Evolutionary conservation across 2,329 filamentous ascomycete species (phyloP), one percentile per base, ranked within the genome.

Genomic region (Chaetomiaceae sp.): DNA sequence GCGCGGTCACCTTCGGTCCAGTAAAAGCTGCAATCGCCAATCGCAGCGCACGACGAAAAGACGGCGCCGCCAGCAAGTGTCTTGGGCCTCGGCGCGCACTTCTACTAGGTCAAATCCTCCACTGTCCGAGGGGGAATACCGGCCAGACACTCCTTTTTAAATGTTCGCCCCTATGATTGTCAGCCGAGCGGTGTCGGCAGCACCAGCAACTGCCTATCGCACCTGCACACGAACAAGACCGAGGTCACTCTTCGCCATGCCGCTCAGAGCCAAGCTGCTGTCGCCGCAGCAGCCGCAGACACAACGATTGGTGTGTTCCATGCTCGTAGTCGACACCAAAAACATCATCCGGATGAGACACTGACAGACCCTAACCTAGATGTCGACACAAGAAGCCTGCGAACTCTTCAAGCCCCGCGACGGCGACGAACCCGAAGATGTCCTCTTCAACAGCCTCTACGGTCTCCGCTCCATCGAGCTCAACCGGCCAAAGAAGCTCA

Each of bases 401-500:
- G 53, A 64, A 13, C 54, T 63, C 13, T 73, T 76, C 61, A 81
- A 77, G 65, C 79, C 86, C 62, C 75, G 80, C 48, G 76, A 79
- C 21, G 80, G 74, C 54, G 90, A 96, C 71, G 85, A 90, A 48
- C 77, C 85, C 58, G 85, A 95, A 68, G 94, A 99, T 81, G 94
- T 99, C 61, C 77, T 96, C 56, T 99, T 99, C 79, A 84, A 84
- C 71, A 90, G 84, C 67, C 79, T 87, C 64, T 96, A 94, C 71
- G 94, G 94, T 59, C 81, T 97, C 46, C 89, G 94, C 58, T 90
- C 87, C 62, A 85, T 99, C 66, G 87, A 96, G 74, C 87, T 99
- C 62, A 99, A 99, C 76, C 85, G 94, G 54, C 94, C 92, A 5
- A 79, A 81, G 67, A 96, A 96, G 75, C 80, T 90, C 69, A 97